Evolutionary conservation across 2,329 filamentous ascomycete species (phyloP), one percentile per base, ranked within the genome.

Genomic region (Trichoderma gracile): DNA sequence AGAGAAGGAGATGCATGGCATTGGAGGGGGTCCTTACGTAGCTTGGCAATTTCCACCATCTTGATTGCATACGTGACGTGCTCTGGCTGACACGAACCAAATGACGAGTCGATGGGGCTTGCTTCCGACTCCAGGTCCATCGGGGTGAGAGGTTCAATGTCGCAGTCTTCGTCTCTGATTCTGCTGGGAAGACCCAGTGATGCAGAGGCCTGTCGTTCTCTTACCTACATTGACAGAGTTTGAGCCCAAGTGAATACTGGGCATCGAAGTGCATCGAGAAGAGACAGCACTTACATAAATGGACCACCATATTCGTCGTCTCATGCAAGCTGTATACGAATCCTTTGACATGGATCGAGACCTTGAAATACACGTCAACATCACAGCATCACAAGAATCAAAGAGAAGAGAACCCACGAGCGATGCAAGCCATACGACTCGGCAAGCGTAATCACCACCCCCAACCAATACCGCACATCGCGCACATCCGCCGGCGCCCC

Each of bases 231-330:
- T 52, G 1, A 38, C 8, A 12, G 33, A 38, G 33, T 38, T 30
- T 30, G 30, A 30, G 30, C 7, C 15, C 9, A 30, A 14, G 12
- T 27, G 3, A 5, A 17, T 23, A 50, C 30, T 5, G 19, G 23
- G 19, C 45, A 17, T 4, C 23, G 33, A 8, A 27, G 19, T 5
- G 6, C 15, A 14, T 21, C 30, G n/a, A 7, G 23, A 12, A 40
- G 7, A 3, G 15, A 15, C 10, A 19, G 49, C 14, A n/a, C 81
- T 74, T 53, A 82, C 76, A 61, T 84, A 84, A 8, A 84, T 77
- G 6, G 81, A 80, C 82, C 82, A 84, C 81, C 82, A 85, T 7
- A 84, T 78, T 5, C 82, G 71, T 63, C 80, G 78, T 68, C 80
- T 78, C 40, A 83, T 67, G 3, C 71, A 69, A 1, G 72, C 70